Evolutionary conservation across 2,329 filamentous ascomycete species (phyloP), one percentile per base, ranked within the genome.

Genomic region (Epichloe festucae): DNA sequence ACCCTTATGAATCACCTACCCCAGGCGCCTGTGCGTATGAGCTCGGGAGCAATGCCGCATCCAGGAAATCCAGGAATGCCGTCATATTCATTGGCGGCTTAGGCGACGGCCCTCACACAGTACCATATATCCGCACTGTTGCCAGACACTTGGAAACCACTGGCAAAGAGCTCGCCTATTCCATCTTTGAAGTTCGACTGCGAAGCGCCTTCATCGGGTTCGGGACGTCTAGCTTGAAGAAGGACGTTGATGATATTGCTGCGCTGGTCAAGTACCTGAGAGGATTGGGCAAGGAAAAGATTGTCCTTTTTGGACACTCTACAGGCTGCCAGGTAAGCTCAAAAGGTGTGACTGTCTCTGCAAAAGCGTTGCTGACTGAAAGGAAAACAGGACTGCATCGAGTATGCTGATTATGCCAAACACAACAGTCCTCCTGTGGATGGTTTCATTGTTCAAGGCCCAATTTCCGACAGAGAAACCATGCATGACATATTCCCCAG

Each of bases 371-470:
- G 14, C 12, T n/a, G 15, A 27, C n/a, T 4, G 12, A 3, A 19
- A 45, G 14, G 6, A 31, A 31, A 39, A 27, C 21, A 81, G 76
- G 78, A 81, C 58, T 78, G 73, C 54, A 74, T 80, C 65, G 74
- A 76, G 56, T 81, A 81, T 52, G 69, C 69, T 19, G 65, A 72
- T 50, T 70, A 70, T 23, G 62, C 63, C 47, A 70, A 70, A 55
- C 59, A 72, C 38, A 60, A 61, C 5, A 66, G 67, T 41, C 68
- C 77, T 12, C 76, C 79, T 0, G 69, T 95, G 2, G 80, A 93
- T 54, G 89, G 85, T 38, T 82, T 82, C 47, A 84, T 95, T 44
- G 69, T 95, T 51, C 89, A 95, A 65, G 88, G 84, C 0, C 82
- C 87, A 0, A 82, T 90, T 3, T 87, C 81, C 1, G 89, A 95